Conservation (phyloP, 306 rosid genomes). For the Argentina anserina region DNA sequence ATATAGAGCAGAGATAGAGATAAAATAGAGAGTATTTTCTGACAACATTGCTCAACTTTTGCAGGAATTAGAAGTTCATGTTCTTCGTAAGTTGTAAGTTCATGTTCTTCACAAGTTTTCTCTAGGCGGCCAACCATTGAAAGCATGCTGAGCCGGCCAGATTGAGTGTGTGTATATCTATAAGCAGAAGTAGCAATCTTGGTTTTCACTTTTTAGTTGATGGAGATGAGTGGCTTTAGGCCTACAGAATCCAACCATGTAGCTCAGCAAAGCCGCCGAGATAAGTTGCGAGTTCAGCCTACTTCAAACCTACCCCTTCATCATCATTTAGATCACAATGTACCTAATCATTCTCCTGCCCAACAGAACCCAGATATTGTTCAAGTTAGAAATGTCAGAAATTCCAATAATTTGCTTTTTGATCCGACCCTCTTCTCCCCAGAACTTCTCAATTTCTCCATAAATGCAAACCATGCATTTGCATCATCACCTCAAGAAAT, state of each 20-base stretch:
- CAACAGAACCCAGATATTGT: slow-evolving; percentile 38
- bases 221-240: slow-evolving; percentile 58
- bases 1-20: not conserved
- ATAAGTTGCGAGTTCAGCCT: slow-evolving; percentile 64
- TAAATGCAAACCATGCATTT: slow-evolving; percentile 25
- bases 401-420: slow-evolving; percentile 44
- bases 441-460: slow-evolving; percentile 40
- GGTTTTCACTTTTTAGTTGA: slow-evolving; percentile 16
- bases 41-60: not conserved
- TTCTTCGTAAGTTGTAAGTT: not conserved
- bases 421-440: slow-evolving; percentile 41
- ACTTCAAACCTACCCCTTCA: slow-evolving; percentile 1
- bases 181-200: not conserved
- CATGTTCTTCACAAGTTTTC: not conserved
- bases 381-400: slow-evolving; percentile 54
- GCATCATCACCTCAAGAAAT: slow-evolving; percentile 22
- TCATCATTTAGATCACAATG: slow-evolving; percentile 26
- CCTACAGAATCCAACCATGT: slow-evolving; percentile 56
- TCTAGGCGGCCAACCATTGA: no score
- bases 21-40: not conserved
- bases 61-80: not conserved
- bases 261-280: slow-evolving; percentile 86
- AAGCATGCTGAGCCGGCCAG: not conserved
- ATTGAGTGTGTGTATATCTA: not conserved
- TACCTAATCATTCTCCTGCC: slow-evolving; percentile 31